These are phyloP conservation scores for Cladosporium austrohemisphaericum DNA, from an alignment of 2,329 filamentous ascomycete species.

Conservation along the genomic window DNA sequence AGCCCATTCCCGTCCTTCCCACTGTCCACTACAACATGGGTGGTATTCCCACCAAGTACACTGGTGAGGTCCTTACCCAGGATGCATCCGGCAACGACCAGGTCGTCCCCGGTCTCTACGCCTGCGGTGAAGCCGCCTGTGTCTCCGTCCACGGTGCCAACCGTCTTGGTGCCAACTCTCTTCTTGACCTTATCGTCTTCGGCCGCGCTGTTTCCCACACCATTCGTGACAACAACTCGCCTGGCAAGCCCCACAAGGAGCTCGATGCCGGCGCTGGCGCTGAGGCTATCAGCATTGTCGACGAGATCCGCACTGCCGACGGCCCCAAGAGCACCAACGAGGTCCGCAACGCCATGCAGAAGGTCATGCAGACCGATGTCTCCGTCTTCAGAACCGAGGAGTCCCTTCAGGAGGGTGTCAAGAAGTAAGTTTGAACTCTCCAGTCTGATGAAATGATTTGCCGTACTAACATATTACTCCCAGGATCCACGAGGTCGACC, in stretches of 20 bases:
- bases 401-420: slow-evolving; percentile 87
- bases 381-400: slow-evolving; percentile 95
- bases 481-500: slow-evolving; percentile 75
- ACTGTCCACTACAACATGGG: slow-evolving; percentile 99
- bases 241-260: slow-evolving; percentile 74
- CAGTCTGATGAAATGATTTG: not conserved
- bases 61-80: slow-evolving; percentile 87
- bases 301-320: slow-evolving; percentile 77
- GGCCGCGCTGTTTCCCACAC: slow-evolving; percentile 96
- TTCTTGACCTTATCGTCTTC: slow-evolving; percentile 95
- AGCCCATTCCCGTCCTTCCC: slow-evolving; percentile 92
- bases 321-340: slow-evolving; percentile 86
- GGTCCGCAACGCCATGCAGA: slow-evolving; percentile 89
- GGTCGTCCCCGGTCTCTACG: slow-evolving; percentile 90
- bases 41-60: slow-evolving; percentile 96
- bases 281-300: slow-evolving; percentile 79
- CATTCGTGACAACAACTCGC: slow-evolving; percentile 89
- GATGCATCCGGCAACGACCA: slow-evolving; percentile 84
- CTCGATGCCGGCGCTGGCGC: slow-evolving; percentile 82
- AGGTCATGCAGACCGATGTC: slow-evolving; percentile 96
- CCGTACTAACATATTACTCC: slow-evolving; percentile 19
- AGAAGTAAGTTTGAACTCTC: slow-evolving; percentile 46
- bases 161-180: slow-evolving; percentile 95
- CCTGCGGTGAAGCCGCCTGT: slow-evolving; percentile 94
- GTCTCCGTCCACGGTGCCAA: slow-evolving; percentile 98